Base-by-base conservation (phyloP, 257 asterid genomes). In the Striga asiatica region DNA sequence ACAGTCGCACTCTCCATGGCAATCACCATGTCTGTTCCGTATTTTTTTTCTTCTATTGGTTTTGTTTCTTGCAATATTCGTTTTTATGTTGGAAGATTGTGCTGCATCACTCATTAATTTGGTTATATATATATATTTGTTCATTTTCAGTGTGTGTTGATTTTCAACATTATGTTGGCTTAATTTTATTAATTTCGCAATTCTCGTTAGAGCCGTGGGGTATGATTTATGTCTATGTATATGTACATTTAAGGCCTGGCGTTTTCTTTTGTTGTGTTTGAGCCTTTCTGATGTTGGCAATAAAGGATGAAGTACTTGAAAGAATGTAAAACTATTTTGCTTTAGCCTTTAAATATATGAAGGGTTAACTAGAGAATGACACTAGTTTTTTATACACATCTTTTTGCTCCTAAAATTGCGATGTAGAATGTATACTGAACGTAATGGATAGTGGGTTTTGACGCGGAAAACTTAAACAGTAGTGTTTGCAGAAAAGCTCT, bases 1-100 rank as follows among this genome's bases (percentile, higher is more conserved):
- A 78, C 71, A 58, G 58, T 51, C 97, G 94, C 11, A 61, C 78
- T 39, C 31, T 70, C 25, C 57, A 34, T 48, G 32, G 38, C 28
- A 43, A 43, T 43, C 54, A 54, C 38, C 51, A 54, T 58, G 72
- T 70, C 24, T 28, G 58, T 59, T n/a, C n/a, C n/a, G 25, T 17
- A 11, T 66, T 4, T 35, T 20, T 1, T 57, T 3, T 18, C 6
- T 4, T 17, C 29, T 50, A 3, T 42, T n/a, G 12, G 32, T 43
- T 74, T 0, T 16, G 53, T 68, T 55, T 28, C 11, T 14, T 58
- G 4, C 3, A 5, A 23, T 21, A 24, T 10, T 54, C 46, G 14
- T 11, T 16, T 23, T 23, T 20, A 5, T 34, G 8, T 32, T 60
- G 27, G 6, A 10, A 16, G 34, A 46, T 8, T 35, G 31, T 35